Conservation (phyloP, 2,329 filamentous ascomycete species). For the Colletotrichum abscissum region DNA sequence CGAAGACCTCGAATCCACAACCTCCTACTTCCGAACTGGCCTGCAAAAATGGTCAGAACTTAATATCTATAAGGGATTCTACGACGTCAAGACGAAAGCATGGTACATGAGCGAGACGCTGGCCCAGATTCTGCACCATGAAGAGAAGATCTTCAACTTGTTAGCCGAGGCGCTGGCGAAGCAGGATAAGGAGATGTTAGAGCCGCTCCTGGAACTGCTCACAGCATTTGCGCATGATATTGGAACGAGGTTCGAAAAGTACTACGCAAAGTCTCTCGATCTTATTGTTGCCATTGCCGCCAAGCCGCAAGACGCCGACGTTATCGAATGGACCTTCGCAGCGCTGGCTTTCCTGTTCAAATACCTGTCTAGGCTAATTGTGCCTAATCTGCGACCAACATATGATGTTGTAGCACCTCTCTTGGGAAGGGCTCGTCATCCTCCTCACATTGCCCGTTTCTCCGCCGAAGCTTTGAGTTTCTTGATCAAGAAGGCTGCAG, state of each 20-base stretch:
- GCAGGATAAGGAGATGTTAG: conserved; percentile 82
- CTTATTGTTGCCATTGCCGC: conserved; percentile 83
- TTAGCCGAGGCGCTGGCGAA: conserved; percentile 81
- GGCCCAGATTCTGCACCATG: conserved; percentile 90
- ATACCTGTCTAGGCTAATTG: conserved; percentile 88
- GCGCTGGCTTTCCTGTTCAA: conserved; percentile 97
- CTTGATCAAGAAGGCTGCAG: conserved; percentile 87
- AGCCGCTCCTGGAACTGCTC: conserved; percentile 88
- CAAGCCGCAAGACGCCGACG: conserved; percentile 81
- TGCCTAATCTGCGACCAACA: conserved; percentile 86
- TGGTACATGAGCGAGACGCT: conserved; percentile 87
- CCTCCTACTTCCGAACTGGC: conserved; percentile 88
- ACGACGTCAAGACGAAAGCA: conserved; percentile 79
- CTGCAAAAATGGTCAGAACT: conserved; percentile 91
- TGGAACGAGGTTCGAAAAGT: conserved; percentile 86
- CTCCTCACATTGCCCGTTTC: conserved; percentile 89
- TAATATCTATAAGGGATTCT: conserved; percentile 87
- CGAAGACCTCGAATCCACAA: conserved; percentile 78
- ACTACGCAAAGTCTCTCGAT: conserved; percentile 81
- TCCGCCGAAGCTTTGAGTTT: conserved; percentile 96
- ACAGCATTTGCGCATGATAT: conserved; percentile 96
- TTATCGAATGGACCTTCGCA: conserved; percentile 98
- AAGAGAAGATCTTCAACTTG: conserved; percentile 83
- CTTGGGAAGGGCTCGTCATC: conserved; percentile 84
- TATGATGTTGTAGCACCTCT: conserved; percentile 86